A percentile compares a stretch with the other conserved stretches of the same genome.
These are phyloP conservation scores for Fraxinus floribunda DNA, from an alignment of 305 asterid genomes.

Conservation along the genomic window DNA sequence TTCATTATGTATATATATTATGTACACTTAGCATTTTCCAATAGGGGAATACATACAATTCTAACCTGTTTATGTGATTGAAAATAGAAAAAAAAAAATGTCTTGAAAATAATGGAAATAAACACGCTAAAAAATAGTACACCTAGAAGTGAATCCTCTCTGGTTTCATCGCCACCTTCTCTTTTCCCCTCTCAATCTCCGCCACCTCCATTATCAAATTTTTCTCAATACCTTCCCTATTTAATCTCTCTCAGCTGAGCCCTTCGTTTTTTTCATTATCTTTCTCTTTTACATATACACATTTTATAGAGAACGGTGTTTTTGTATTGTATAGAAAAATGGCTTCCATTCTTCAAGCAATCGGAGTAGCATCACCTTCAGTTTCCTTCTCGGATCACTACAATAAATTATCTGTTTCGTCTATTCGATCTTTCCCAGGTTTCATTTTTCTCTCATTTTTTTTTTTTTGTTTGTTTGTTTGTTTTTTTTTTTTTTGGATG, in stretches of 20 bases:
- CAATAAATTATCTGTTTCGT: slow-evolving; percentile 30
- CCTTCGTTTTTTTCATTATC: neutral
- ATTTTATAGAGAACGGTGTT: neutral
- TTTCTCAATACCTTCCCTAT: neutral
- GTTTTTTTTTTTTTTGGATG: neutral
- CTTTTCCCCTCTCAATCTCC: neutral
- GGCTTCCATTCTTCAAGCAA: slow-evolving; percentile 51
- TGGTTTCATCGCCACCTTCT: neutral
- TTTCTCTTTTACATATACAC: neutral
- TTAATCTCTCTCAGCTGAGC: neutral
- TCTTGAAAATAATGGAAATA: too few relatives aligned
- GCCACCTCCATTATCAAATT: neutral
- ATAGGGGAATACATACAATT: too few relatives aligned
- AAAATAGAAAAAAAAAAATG: too few relatives aligned
- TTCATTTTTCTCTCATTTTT: neutral
- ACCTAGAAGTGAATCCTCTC: neutral
- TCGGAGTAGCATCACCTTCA: slow-evolving; percentile 47
- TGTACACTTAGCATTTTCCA: too few relatives aligned
- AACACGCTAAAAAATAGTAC: neutral
- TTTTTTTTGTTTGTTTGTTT: neutral
- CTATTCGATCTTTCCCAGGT: slow-evolving; percentile 42
- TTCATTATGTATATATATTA: too few relatives aligned
- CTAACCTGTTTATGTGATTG: too few relatives aligned
- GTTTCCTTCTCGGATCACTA: slow-evolving; percentile 41
- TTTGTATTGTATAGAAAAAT: slow-evolving; percentile 18